A percentile compares a stretch with the other conserved stretches of the same genome.
phyloP scores from a whole-genome alignment of 345 rosid genomes.

The Euclidium syriacum region DNA sequence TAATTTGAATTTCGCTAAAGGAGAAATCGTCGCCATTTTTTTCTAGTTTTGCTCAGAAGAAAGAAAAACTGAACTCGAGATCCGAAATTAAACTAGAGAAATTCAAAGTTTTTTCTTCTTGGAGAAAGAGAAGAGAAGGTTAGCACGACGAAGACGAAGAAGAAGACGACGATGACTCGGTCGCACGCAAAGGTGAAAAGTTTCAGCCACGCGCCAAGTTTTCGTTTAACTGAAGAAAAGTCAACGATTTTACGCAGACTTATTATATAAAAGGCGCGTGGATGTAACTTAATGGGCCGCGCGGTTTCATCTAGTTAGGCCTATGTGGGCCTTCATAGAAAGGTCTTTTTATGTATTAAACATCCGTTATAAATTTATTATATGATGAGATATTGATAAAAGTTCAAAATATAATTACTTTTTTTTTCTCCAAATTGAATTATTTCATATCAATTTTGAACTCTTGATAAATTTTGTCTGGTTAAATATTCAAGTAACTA shows the following conservation, averaged over 20 bases:
- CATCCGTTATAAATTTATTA: too few species aligned
- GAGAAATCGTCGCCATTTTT: slow-evolving; percentile 61
- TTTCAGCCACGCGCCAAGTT: slow-evolving; percentile 9
- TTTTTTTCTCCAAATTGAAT: too few species aligned
- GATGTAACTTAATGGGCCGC: too few species aligned
- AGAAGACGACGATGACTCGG: slow-evolving; percentile 26
- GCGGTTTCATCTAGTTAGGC: too few species aligned
- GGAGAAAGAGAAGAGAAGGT: neutral
- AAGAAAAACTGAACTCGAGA: neutral
- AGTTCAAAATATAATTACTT: too few species aligned
- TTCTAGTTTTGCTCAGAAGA: neutral
- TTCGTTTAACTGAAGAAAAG: too few species aligned
- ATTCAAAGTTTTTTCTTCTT: neutral
- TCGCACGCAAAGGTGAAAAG: neutral
- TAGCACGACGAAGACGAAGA: slow-evolving; percentile 22
- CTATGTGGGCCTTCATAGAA: too few species aligned
- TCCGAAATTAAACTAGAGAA: neutral
- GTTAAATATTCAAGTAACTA: too few species aligned
- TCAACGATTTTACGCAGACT: slow-evolving; percentile 1
- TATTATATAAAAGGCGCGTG: neutral
- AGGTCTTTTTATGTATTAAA: too few species aligned
- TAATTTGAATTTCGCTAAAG: slow-evolving; percentile 73
- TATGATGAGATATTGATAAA: too few species aligned
- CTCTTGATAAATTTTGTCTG: too few species aligned
- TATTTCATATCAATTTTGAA: too few species aligned